Evolutionary conservation across 1,139 yeast genomes (phyloP).

Genomic region (Wickerhamomyces sp.): DNA sequence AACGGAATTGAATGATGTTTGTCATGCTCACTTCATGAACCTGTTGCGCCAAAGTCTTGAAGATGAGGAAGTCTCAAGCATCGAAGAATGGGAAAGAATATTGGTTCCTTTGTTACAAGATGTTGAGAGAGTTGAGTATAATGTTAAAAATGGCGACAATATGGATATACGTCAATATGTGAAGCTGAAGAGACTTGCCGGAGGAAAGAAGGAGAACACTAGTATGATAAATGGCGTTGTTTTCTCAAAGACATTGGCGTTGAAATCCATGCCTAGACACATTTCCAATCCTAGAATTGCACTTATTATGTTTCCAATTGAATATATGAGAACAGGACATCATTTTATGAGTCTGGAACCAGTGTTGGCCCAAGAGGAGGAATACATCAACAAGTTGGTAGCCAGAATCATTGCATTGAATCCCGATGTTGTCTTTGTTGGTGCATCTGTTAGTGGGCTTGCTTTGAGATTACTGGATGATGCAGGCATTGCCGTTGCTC

Average conservation of each 20-base stretch:
- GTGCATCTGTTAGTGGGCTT: constrained; percentile 78
- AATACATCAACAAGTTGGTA: constrained; percentile 76
- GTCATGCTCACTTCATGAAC: constrained; percentile 28
- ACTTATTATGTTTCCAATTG: constrained; percentile 83
- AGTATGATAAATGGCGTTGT: constrained; percentile 71
- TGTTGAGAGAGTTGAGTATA: constrained; percentile 47
- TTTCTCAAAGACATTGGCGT: constrained; percentile 81
- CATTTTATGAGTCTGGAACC: constrained; percentile 78
- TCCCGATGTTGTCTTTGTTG: constrained; percentile 78
- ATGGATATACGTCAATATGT: constrained; percentile 84
- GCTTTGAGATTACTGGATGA: constrained; percentile 71
- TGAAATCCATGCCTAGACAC: constrained; percentile 66
- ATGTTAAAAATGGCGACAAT: constrained; percentile 60
- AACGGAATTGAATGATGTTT: constrained; percentile 31
- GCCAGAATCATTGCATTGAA: constrained; percentile 69
- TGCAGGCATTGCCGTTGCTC: constrained; percentile 73
- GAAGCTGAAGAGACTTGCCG: constrained; percentile 78
- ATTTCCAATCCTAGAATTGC: constrained; percentile 71
- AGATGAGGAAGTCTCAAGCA: constrained; percentile 58
- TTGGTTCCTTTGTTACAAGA: constrained; percentile 41
- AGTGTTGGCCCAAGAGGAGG: constrained; percentile 83
- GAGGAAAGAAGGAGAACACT: constrained; percentile 62
- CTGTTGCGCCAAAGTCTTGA: constrained; percentile 54
- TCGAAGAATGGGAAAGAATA: constrained; percentile 50
- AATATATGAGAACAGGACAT: constrained; percentile 68